phyloP scores from a whole-genome alignment of 352 stramenopile species.

The Lagenidium sp. region DNA sequence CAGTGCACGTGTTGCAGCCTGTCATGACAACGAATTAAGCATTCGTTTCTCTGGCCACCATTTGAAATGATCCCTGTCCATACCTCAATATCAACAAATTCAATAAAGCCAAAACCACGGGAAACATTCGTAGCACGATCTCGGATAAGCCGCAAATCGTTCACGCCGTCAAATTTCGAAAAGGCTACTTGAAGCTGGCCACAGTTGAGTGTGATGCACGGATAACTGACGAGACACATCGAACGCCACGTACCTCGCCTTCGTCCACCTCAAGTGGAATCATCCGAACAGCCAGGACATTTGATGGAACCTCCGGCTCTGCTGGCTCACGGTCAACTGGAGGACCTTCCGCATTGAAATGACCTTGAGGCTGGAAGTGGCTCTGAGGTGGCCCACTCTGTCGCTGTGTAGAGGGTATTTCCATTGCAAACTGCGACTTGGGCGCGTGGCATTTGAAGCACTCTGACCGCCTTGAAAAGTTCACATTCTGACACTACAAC shows the following conservation, averaged over 20 bases:
- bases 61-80: too few species aligned
- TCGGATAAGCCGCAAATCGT: conserved; percentile 65
- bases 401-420: conserved; percentile 6
- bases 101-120: conserved; percentile 71
- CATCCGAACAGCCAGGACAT: conserved; percentile 60
- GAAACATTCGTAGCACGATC: conserved; percentile 57
- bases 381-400: too few species aligned
- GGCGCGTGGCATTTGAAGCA: conserved; percentile 66
- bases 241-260: conserved; percentile 38
- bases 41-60: too few species aligned
- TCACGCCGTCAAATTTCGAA: conserved; percentile 45
- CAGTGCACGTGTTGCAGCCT: conserved; percentile 4
- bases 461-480: conserved; percentile 46
- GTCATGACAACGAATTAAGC: background rate
- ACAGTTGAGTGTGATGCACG: background rate
- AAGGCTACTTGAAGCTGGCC: conserved; percentile 69
- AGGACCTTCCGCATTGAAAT: too few species aligned
- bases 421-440: conserved; percentile 16
- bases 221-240: background rate
- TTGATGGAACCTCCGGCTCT: conserved; percentile 25
- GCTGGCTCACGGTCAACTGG: too few species aligned
- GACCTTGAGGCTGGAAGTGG: too few species aligned
- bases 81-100: conserved; percentile 67
- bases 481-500: conserved; percentile 67
- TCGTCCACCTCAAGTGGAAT: conserved; percentile 67